Base-by-base conservation (phyloP, 202 grass and related monocot genomes). In the Cymbopogon flexuosus region DNA sequence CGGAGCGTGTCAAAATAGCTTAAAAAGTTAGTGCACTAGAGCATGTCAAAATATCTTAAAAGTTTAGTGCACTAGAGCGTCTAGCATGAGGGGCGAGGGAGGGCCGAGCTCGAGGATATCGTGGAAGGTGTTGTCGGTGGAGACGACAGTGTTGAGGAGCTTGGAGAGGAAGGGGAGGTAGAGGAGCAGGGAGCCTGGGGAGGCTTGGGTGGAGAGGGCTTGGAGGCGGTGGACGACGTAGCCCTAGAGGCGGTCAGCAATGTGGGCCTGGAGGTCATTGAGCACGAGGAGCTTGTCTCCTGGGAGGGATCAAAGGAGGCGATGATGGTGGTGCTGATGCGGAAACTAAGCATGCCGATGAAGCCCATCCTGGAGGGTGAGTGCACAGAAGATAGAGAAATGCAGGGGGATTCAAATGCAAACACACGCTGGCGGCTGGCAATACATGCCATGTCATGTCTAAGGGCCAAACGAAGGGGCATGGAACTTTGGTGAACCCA, bases 311-410 rank as follows among this genome's bases (percentile, higher is more conserved):
- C 80, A 68, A 93, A 82, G 68, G 90, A 96, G 2, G 79, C 88
- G 29, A 93, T 81, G 40, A 82, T 68, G 35, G 78, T 79, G 68
- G 74, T 51, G 83, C 64, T 77, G 39, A 89, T 85, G 19, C 89
- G 87, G 77, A 95, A 88, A 85, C 87, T 95, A 54, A 95, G 89
- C 19, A 95, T 67, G 9, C 88, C 88, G 5, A 85, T 78, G 59
- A 93, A 85, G 5, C 83, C 84, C 45, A 70, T 85, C 16, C 79
- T 84, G 34, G 75, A 43, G 11, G 83, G 59, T 51, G 47, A 18
- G 47, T 0, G 15, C 5, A 51, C 16, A 5, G 15, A 52, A 52
- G 49, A 52, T 52, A 52, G 49, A 52, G 16, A 52, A 52, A 52
- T 8, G 16, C 16, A 18, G 49, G 16, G 49, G 49, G 49, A 52